phyloP scores from a whole-genome alignment of 257 asterid species.

The Dorcoceras hygrometricum region DNA sequence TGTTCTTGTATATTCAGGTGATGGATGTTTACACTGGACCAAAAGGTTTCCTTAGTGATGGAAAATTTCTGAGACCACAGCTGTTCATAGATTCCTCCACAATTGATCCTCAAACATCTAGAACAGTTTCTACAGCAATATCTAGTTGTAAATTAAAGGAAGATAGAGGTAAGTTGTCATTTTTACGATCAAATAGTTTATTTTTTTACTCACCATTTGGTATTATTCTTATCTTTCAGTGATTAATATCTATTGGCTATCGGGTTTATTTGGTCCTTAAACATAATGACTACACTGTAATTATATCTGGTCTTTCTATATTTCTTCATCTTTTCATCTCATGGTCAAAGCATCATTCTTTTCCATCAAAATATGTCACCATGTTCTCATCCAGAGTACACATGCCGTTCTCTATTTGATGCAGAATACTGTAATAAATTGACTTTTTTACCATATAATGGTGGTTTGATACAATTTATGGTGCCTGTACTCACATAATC shows the following conservation, averaged over 20 bases:
- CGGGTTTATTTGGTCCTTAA: background rate
- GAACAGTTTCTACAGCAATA: slow-evolving; percentile 57
- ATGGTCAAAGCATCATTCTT: background rate
- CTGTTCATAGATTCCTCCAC: slow-evolving; percentile 92
- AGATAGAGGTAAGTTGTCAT: slow-evolving; percentile 24
- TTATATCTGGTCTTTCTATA: background rate
- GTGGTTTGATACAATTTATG: background rate
- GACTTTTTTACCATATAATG: background rate
- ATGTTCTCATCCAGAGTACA: background rate
- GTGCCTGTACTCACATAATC: background rate
- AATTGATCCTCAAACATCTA: slow-evolving; percentile 88
- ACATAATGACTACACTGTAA: background rate
- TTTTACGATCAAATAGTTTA: background rate
- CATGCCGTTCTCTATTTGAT: background rate
- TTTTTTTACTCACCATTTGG: background rate
- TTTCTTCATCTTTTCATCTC: background rate
- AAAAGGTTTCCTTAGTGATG: slow-evolving; percentile 60
- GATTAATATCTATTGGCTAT: background rate
- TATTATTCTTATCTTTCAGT: background rate
- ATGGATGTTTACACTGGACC: slow-evolving; percentile 81
- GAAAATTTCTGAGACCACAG: slow-evolving; percentile 50
- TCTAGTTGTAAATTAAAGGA: slow-evolving; percentile 39
- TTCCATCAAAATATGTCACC: background rate
- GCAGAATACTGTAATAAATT: background rate
- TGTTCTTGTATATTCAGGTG: slow-evolving; percentile 48